phyloP scores from a whole-genome alignment of 768 basidiomycete species.

The Boletus reticulatus region DNA sequence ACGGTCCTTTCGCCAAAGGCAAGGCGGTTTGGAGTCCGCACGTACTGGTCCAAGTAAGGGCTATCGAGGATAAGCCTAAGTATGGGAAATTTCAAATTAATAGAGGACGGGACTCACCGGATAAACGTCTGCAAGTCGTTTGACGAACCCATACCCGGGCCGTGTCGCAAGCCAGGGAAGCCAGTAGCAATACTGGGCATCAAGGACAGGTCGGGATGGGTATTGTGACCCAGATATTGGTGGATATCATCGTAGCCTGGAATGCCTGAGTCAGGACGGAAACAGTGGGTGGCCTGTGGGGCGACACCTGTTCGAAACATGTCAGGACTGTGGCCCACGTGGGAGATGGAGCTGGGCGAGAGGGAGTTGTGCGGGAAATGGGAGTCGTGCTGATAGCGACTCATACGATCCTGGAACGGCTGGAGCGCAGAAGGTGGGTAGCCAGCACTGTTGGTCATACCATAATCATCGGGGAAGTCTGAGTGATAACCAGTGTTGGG shows the following conservation, averaged over 20 bases:
- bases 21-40: conserved; percentile 79
- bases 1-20: conserved; percentile 92
- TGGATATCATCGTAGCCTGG: conserved; percentile 58
- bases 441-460: conserved; percentile 43
- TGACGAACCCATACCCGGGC: conserved; percentile 55
- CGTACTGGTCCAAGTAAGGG: conserved; percentile 83
- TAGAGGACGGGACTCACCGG: conserved; percentile 44
- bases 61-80: conserved; percentile 35
- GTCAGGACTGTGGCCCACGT: conserved; percentile 52
- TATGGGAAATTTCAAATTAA: conserved; percentile 17
- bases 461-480: conserved; percentile 67
- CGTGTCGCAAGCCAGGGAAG: conserved; percentile 62
- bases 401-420: conserved; percentile 57
- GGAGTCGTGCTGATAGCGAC: conserved; percentile 53
- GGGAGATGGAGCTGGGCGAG: conserved; percentile 42
- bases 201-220: conserved; percentile 55
- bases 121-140: conserved; percentile 81
- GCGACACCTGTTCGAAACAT: conserved; percentile 61
- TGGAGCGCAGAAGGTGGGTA: conserved; percentile 52
- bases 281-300: conserved; percentile 67
- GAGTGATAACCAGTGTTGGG: conserved; percentile 49
- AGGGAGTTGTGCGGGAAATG: conserved; percentile 48
- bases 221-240: conserved; percentile 50
- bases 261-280: conserved; percentile 49
- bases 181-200: conserved; percentile 64